These are phyloP conservation scores for Sequoiadendron giganteum DNA, from an alignment of 75 land plant species.

Conservation along the genomic window DNA sequence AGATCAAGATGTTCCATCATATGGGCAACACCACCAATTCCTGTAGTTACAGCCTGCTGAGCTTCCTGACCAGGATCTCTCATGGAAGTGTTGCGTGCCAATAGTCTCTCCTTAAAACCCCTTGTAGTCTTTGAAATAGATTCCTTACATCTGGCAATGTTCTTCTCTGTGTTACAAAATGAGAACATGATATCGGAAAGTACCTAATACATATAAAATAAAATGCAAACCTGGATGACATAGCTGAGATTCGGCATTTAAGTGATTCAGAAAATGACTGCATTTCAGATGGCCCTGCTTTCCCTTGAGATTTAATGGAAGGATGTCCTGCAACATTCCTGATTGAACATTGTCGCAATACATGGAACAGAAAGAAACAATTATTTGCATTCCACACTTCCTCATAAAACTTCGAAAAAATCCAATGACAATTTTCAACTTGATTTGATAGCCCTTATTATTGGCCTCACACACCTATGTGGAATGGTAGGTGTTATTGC, in stretches of 20 bases:
- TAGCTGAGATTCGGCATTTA: conserved; percentile 73
- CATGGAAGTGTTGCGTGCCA: conserved; percentile 48
- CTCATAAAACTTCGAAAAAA: background rate
- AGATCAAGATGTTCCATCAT: conserved; percentile 48
- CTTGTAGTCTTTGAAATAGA: conserved; percentile 81
- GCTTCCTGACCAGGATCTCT: conserved; percentile 42
- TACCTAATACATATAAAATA: background rate
- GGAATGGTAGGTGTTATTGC: background rate
- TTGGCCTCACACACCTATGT: conserved; percentile 2
- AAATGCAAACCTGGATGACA: conserved; percentile 78
- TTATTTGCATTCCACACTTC: background rate
- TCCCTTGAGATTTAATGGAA: conserved; percentile 33
- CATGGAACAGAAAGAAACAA: conserved; percentile 1
- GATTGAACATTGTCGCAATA: conserved; percentile 5
- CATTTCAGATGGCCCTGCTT: conserved; percentile 76
- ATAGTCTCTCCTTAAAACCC: conserved; percentile 84
- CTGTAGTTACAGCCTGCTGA: conserved; percentile 50
- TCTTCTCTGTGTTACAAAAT: background rate
- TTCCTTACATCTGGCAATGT: conserved; percentile 70
- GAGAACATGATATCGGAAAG: background rate
- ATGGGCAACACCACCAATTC: conserved; percentile 45
- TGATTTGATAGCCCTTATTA: background rate
- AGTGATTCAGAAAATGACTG: conserved; percentile 84
- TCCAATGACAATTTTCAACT: background rate
- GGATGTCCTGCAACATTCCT: conserved; percentile 36